Evolutionary conservation across 257 asterid genomes (phyloP).

Genomic region (Solanum chmielewskii): DNA sequence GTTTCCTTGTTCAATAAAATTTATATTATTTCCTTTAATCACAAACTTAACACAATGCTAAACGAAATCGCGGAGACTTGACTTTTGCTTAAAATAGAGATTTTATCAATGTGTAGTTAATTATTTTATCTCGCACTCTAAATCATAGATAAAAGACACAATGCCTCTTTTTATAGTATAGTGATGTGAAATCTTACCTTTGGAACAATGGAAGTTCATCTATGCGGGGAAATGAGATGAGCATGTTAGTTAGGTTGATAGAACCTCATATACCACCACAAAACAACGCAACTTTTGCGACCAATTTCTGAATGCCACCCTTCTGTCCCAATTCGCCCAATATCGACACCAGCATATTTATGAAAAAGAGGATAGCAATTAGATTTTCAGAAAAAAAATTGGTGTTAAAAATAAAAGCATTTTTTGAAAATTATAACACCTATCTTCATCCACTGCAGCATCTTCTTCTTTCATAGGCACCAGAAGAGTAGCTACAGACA

Average conservation of each 20-base stretch:
- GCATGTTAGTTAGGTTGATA: constrained; percentile 74
- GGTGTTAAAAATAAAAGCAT: neutral
- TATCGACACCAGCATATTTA: constrained; percentile 70
- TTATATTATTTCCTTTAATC: neutral
- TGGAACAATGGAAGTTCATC: constrained; percentile 76
- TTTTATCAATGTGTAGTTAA: neutral
- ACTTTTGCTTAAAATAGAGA: neutral
- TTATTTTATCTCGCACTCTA: neutral
- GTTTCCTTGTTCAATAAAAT: neutral
- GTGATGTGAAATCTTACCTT: constrained; percentile 33
- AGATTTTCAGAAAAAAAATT: constrained; percentile 1
- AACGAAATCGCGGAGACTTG: neutral
- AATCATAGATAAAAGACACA: neutral
- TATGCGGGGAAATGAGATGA: constrained; percentile 62
- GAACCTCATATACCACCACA: constrained; percentile 99
- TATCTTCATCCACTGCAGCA: constrained; percentile 88
- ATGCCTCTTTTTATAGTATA: neutral
- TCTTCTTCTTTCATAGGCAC: constrained; percentile 66
- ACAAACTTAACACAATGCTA: neutral
- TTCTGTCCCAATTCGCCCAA: constrained; percentile 81
- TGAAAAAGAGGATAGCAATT: constrained; percentile 13
- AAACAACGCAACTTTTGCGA: constrained; percentile 76
- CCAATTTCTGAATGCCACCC: constrained; percentile 73
- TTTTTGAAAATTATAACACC: constrained; percentile 25
- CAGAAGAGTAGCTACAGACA: constrained; percentile 94